Base-by-base conservation (phyloP, 1,139 yeast genomes). In the Saccharomycopsis hybrid region DNA sequence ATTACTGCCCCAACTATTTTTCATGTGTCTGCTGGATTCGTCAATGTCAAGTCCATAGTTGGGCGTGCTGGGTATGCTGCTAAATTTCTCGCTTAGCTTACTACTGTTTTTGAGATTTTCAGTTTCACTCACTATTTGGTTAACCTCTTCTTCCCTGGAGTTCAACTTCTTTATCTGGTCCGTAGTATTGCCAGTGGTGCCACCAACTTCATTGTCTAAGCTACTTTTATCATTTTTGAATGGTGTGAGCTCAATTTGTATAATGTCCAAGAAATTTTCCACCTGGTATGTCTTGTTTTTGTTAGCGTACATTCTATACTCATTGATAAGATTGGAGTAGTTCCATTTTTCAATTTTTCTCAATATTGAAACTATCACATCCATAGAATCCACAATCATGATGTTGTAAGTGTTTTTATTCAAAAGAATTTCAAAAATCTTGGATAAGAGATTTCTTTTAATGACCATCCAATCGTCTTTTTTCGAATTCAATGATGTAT, bases 291-390 rank as follows among this genome's bases (percentile, higher is more conserved):
- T 86, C 32, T 84, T 72, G 58, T 85, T 82, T 54, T 78, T 79
- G 35, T 89, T 85, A 2, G 88, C 74, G 64, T 80, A 86, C 5
- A 85, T 74, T 46, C 96, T 71, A 66, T 87, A 92, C 64, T 92
- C 97, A 57, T 84, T 85, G 32, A 89, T 77, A 7, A 90, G 80
- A 28, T 94, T 81, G 37, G 89, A 81, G 62, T 85, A 85, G 58
- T 82, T 83, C 97, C 97, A 90, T 65, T 85, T 85, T 65, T 87
- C 95, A 37, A 89, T 72, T 62, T 84, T 82, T 50, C 98, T 70
- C 35, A 92, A 67, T 1, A 89, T 72, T 0, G 97, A 96, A 4
- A 88, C 77, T 31, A 90, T 73, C 2, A 94, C 80, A 52, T 86
- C 83, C 2, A 92, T 82, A 49, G 85, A 78, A 62, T 92, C 97